Evolutionary conservation across 225 moss, liverwort and hornwort species (phyloP).

Genomic region (Polytrichum formosum): DNA sequence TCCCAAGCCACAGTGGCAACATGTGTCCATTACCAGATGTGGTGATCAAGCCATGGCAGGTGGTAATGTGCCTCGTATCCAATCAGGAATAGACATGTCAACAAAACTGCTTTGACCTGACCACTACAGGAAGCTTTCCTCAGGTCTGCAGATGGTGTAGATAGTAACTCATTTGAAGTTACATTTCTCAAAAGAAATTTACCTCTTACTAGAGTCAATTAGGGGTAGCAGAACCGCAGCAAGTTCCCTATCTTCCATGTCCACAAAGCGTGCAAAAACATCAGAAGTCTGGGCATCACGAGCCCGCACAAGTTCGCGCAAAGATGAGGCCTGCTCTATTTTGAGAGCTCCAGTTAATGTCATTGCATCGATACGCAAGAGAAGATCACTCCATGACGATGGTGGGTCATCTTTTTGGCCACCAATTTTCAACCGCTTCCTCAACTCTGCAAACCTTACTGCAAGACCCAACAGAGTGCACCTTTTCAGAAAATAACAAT

Average conservation of each 20-base stretch:
- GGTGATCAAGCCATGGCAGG: too few species aligned
- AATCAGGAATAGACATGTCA: too few species aligned
- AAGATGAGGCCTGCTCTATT: slow-evolving; percentile 44
- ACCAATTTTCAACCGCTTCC: slow-evolving; percentile 18
- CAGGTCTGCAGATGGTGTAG: too few species aligned
- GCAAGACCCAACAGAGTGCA: slow-evolving; percentile 10
- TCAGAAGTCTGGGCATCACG: slow-evolving; percentile 78
- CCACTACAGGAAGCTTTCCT: too few species aligned
- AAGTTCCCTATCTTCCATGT: slow-evolving; percentile 49
- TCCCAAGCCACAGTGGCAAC: too few species aligned
- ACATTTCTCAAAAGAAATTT: not conserved
- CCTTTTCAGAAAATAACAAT: too few species aligned
- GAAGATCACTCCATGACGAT: slow-evolving; percentile 65
- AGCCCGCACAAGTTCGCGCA: slow-evolving; percentile 55
- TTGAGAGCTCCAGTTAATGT: slow-evolving; percentile 56
- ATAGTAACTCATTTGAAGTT: too few species aligned
- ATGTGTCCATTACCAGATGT: too few species aligned
- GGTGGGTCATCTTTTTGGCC: slow-evolving; percentile 27
- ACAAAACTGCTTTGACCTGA: too few species aligned
- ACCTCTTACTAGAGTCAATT: slow-evolving; percentile 50
- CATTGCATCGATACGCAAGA: slow-evolving; percentile 63
- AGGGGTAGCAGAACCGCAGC: slow-evolving; percentile 45
- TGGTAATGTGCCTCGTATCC: too few species aligned
- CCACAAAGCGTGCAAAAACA: slow-evolving; percentile 36
- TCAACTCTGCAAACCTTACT: slow-evolving; percentile 29